Evolutionary conservation across 2,329 filamentous ascomycete species (phyloP).

Genomic region (Penicillium janthinellum): DNA sequence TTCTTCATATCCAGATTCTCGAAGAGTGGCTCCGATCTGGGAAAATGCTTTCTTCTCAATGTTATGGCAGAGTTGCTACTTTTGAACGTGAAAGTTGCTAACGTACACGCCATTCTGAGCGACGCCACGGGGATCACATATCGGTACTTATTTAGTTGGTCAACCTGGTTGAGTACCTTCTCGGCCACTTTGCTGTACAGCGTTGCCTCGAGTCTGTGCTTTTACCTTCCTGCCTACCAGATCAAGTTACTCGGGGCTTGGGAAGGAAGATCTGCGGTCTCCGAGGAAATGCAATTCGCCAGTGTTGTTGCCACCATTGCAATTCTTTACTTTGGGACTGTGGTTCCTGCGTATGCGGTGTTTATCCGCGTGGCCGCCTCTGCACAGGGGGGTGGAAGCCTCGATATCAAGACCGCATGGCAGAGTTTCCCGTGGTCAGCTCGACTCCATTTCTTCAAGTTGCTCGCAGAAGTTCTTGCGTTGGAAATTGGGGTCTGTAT

Average conservation of each 20-base stretch:
- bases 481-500: background rate
- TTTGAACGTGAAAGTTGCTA: constrained; percentile 4
- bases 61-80: constrained; percentile 1
- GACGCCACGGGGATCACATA: background rate
- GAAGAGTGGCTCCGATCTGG: background rate
- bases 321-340: constrained; percentile 5
- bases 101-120: constrained; percentile 3
- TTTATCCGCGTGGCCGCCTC: constrained; percentile 12
- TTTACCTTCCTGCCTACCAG: constrained; percentile 6
- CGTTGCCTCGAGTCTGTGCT: constrained; percentile 3
- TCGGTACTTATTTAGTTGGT: background rate
- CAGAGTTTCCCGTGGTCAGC: background rate
- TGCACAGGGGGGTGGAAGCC: background rate
- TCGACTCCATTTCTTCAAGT: background rate
- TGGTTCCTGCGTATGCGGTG: constrained; percentile 9
- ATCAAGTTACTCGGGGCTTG: background rate
- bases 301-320: background rate
- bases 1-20: constrained; percentile 1
- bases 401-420: constrained; percentile 2
- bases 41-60: background rate
- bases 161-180: constrained; percentile 2
- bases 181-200: constrained; percentile 6
- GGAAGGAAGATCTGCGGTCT: background rate
- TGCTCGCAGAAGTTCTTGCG: background rate
- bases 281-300: background rate